Evolutionary conservation across 257 asterid species (phyloP), one percentile per base, ranked within the genome.

Genomic region (Galeopsis tetrahit): DNA sequence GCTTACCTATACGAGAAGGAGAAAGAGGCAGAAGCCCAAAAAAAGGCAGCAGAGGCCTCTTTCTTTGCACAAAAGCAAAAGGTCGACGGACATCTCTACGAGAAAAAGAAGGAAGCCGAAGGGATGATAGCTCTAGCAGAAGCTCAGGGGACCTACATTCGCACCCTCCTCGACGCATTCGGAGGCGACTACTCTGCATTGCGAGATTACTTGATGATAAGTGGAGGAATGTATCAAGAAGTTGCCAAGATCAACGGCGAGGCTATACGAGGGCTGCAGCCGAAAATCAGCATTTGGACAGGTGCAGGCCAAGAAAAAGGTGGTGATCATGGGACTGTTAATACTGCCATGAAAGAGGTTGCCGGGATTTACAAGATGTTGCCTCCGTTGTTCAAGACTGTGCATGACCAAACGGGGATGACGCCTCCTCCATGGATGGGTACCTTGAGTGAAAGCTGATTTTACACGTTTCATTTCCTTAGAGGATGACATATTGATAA

Each of bases 331-430:
- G 71, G 73, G 3, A 8, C 0, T 1, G 21, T 0, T 10, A 62
- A 66, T 10, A 39, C 21, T 34, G 91, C 86, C 2, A 72, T 85
- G 88, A 85, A 72, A 15, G 91, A 89, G 51, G 80, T 89, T 62
- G 86, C 86, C 1, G 87, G 86, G 3, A 81, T 87, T 33, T 89
- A 87, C 39, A 89, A 79, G 53, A 84, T 83, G 90, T 36, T 87
- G 81, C 96, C 96, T 2, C 93, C 91, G 0, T 10, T 89, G 71
- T 78, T 89, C 15, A 76, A 79, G 60, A 87, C 96, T 2, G 89
- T 89, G 61, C 85, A 87, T 3, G 91, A 89, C 40, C 96, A 89
- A 71, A 89, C 89, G 14, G 96, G 96, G 51, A 87, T 89, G 93
- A 7, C 60, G 57, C 93, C 91, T 0, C 96, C 96, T 0, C 15